Percentiles rank a stretch among this genome's conserved stretches.
Evolutionary conservation across 257 asterid genomes (phyloP).

Genomic region (Ballota nigra): DNA sequence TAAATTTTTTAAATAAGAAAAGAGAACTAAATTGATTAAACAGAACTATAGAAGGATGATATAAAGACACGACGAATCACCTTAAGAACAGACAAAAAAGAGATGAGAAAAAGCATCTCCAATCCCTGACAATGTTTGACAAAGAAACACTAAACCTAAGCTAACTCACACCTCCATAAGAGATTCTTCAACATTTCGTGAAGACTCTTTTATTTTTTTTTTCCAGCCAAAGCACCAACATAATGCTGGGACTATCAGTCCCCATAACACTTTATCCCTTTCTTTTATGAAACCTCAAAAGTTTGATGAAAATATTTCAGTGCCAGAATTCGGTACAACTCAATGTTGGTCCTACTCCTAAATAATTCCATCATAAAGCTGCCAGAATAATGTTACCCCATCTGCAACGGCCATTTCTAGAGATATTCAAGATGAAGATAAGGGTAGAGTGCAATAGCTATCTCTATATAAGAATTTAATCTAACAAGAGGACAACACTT

Average conservation of each 20-base stretch:
- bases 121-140: not conserved
- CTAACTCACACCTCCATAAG: not conserved
- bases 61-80: not conserved
- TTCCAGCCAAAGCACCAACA: not conserved
- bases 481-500: not conserved
- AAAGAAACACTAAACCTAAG: not conserved
- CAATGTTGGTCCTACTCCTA: not conserved
- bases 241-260: not conserved
- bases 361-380: slow-evolving; percentile 5
- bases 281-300: not conserved
- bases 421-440: not conserved
- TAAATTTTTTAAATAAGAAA: not conserved
- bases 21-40: not conserved
- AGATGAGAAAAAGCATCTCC: not conserved
- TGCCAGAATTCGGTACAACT: not conserved
- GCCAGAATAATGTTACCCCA: not conserved
- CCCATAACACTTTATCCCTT: not conserved
- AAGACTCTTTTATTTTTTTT: not conserved
- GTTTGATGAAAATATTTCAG: not conserved
- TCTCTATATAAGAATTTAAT: not conserved
- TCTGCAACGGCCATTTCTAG: not conserved
- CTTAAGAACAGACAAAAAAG: not conserved
- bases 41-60: not conserved
- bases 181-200: not conserved
- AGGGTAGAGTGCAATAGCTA: not conserved